Percentiles rank a stretch among this genome's conserved stretches.
These are phyloP conservation scores for Ogataea allantospora DNA, from an alignment of 805 yeast species.

Conservation along the genomic window DNA sequence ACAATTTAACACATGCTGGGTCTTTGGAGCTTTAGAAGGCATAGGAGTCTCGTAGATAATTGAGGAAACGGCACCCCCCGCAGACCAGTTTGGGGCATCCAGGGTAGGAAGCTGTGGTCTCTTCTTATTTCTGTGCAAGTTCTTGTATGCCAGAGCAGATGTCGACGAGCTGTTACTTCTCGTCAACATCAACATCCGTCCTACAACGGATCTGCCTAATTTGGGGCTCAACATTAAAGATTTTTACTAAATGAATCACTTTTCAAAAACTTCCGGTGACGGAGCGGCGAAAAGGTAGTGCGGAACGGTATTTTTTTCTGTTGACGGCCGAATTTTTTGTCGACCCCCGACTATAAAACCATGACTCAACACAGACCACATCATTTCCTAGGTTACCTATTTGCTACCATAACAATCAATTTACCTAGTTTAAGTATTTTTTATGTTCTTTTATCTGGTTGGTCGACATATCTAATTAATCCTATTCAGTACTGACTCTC, in stretches of 20 bases:
- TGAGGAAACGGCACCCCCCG: slow-evolving; percentile 94
- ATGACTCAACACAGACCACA: too few species aligned
- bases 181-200: slow-evolving; percentile 14
- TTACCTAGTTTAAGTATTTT: too few species aligned
- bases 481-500: slow-evolving; percentile 36
- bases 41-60: slow-evolving; percentile 89
- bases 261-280: slow-evolving; percentile 9
- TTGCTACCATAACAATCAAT: too few species aligned
- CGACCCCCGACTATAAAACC: too few species aligned
- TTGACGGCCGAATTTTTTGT: too few species aligned
- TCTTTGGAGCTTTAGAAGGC: slow-evolving; percentile 58
- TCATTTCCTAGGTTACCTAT: too few species aligned
- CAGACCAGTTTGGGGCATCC: slow-evolving; percentile 92
- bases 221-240: slow-evolving; percentile 18
- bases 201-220: slow-evolving; percentile 12
- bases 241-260: slow-evolving; percentile 9
- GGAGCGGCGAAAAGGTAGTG: slow-evolving; percentile 9
- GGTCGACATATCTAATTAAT: slow-evolving; percentile 7
- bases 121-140: slow-evolving; percentile 78
- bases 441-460: neutral
- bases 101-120: slow-evolving; percentile 91
- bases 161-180: slow-evolving; percentile 61
- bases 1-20: slow-evolving; percentile 92
- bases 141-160: slow-evolving; percentile 92
- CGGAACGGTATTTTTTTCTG: neutral